These are phyloP conservation scores for Arxiozyma telluris DNA, from an alignment of 1,139 yeast species.

Conservation along the genomic window DNA sequence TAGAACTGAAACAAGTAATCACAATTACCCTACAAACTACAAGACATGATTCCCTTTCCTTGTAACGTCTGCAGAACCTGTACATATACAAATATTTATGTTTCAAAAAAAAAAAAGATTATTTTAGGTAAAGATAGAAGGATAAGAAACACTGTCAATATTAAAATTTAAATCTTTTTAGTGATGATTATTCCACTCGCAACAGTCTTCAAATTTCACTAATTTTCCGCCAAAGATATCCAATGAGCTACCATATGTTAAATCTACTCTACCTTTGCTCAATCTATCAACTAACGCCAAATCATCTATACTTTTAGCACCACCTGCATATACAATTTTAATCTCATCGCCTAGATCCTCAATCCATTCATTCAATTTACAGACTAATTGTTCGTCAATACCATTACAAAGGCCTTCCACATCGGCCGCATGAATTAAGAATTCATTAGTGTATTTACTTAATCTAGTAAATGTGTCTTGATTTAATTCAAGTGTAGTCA, in stretches of 20 bases:
- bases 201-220: slow-evolving; percentile 67
- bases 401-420: slow-evolving; percentile 95
- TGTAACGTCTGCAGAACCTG: no score
- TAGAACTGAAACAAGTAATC: no score
- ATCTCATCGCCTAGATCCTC: slow-evolving; percentile 39
- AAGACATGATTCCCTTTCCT: neutral
- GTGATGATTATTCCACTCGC: slow-evolving; percentile 52
- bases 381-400: slow-evolving; percentile 71
- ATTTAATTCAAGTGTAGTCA: slow-evolving; percentile 56
- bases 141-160: slow-evolving; percentile 6
- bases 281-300: slow-evolving; percentile 52
- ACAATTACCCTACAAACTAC: neutral
- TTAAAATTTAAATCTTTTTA: neutral
- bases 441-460: slow-evolving; percentile 67
- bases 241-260: slow-evolving; percentile 85
- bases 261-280: slow-evolving; percentile 75
- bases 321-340: slow-evolving; percentile 92
- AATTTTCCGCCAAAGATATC: slow-evolving; percentile 88
- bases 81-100: no score
- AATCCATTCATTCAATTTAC: slow-evolving; percentile 70
- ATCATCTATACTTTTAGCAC: slow-evolving; percentile 71
- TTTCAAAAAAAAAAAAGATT: no score
- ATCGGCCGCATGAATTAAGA: slow-evolving; percentile 93
- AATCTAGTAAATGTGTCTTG: slow-evolving; percentile 46
- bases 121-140: neutral